Evolutionary conservation across 2,329 filamentous ascomycete species (phyloP).

Genomic region (Alternaria triticina): DNA sequence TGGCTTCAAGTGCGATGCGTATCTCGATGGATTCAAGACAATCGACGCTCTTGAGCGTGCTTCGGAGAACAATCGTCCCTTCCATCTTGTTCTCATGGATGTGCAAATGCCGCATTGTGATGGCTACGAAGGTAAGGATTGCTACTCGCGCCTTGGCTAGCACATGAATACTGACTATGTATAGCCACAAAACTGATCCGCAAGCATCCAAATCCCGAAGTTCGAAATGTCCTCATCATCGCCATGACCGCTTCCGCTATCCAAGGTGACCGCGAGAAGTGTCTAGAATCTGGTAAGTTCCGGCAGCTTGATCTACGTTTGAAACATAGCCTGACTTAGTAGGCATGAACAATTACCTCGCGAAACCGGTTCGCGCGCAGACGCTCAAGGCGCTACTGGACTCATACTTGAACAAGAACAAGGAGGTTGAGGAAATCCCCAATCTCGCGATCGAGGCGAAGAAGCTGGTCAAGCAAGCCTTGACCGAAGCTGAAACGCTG

Average conservation of each 20-base stretch:
- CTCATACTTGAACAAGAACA: conserved; percentile 64
- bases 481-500: conserved; percentile 26
- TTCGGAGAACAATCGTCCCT: conserved; percentile 74
- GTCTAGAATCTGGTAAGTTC: not conserved
- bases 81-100: conserved; percentile 93
- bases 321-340: conserved; percentile 58
- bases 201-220: conserved; percentile 74
- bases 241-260: conserved; percentile 97
- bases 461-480: conserved; percentile 48
- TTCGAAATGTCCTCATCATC: conserved; percentile 87
- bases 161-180: conserved; percentile 14
- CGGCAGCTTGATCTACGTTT: not conserved
- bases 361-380: conserved; percentile 90
- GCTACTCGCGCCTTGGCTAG: not conserved
- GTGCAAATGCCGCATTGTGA: conserved; percentile 95
- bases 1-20: conserved; percentile 86
- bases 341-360: conserved; percentile 97
- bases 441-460: conserved; percentile 56
- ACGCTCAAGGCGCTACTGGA: conserved; percentile 85
- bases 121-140: conserved; percentile 70
- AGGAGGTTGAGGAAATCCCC: conserved; percentile 43
- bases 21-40: conserved; percentile 86
- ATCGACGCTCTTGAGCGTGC: conserved; percentile 82
- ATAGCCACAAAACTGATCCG: conserved; percentile 80
- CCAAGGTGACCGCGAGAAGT: conserved; percentile 87